Conservation (phyloP, 495 filamentous ascomycete species). For the Tuber microsphaerosporum region DNA sequence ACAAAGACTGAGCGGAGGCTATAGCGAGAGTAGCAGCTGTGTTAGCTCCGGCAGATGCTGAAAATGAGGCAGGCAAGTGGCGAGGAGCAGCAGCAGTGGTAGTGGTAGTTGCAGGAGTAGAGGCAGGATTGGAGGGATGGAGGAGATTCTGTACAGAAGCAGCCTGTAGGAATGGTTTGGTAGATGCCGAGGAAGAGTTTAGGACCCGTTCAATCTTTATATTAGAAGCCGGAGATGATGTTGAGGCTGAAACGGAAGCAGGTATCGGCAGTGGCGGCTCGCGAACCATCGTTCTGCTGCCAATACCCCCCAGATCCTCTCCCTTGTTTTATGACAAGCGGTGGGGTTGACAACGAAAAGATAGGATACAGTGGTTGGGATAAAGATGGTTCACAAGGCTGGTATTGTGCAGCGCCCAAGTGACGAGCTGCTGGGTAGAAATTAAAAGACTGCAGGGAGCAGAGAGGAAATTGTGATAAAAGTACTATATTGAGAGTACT, state of each 20-base stretch:
- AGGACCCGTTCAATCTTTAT: constrained; percentile 38
- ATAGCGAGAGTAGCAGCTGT: neutral
- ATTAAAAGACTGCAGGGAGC: neutral
- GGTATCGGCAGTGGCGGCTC: constrained; percentile 26
- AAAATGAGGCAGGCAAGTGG: neutral
- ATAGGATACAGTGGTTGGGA: constrained; percentile 1
- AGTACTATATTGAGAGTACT: neutral
- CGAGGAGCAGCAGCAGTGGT: constrained; percentile 6
- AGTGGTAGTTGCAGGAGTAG: constrained; percentile 2
- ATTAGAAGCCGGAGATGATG: constrained; percentile 27
- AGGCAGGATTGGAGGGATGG: neutral
- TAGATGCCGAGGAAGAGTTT: constrained; percentile 23
- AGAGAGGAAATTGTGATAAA: neutral
- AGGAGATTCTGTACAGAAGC: neutral
- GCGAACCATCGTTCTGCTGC: constrained; percentile 11
- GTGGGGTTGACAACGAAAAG: constrained; percentile 9
- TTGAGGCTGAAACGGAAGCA: constrained; percentile 32
- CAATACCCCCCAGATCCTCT: constrained; percentile 2
- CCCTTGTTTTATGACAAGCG: constrained; percentile 17
- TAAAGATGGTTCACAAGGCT: constrained; percentile 26
- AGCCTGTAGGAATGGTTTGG: constrained; percentile 27
- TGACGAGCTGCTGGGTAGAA: neutral
- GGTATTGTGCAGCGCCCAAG: neutral
- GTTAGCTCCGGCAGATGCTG: constrained; percentile 1
- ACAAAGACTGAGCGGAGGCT: constrained; percentile 4